Evolutionary conservation across 164 flowering plant species (phyloP).

Genomic region (Vitis amurensis): DNA sequence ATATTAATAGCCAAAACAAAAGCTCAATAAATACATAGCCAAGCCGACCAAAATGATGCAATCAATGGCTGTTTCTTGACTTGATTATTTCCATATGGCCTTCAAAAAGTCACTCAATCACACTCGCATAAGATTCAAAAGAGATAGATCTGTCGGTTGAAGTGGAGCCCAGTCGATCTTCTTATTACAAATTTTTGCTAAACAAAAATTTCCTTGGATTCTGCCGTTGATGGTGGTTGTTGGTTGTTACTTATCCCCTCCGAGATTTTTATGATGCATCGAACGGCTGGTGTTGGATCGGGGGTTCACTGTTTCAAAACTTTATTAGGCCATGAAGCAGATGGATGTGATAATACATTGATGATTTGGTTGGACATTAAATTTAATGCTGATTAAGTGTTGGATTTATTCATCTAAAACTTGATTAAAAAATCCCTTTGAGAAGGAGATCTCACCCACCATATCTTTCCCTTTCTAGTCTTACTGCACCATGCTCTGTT

Average conservation of each 20-base stretch:
- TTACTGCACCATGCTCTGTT: not conserved
- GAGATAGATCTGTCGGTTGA: conserved; percentile 6
- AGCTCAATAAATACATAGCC: not conserved
- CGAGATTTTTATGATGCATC: not conserved
- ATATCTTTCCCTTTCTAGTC: not conserved
- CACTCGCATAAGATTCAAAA: not conserved
- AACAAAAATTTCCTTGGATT: conserved; percentile 9
- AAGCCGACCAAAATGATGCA: not conserved
- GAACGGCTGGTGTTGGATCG: no score
- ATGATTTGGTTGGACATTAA: not conserved
- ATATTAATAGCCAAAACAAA: no score
- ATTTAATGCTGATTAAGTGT: not conserved
- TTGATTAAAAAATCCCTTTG: conserved; percentile 5
- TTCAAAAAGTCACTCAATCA: not conserved
- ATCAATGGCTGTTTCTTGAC: not conserved
- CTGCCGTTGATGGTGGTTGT: conserved; percentile 38
- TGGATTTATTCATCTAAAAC: conserved; percentile 9
- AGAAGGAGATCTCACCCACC: conserved; percentile 23
- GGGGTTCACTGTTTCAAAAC: not conserved
- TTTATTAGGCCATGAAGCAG: not conserved
- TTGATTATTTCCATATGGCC: not conserved
- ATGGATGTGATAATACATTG: not conserved
- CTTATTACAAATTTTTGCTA: not conserved
- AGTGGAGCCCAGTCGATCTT: conserved; percentile 8
- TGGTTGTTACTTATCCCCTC: conserved; percentile 14